These are phyloP conservation scores for Sistotremastrum suecicum DNA, from an alignment of 768 basidiomycete species.

Conservation along the genomic window DNA sequence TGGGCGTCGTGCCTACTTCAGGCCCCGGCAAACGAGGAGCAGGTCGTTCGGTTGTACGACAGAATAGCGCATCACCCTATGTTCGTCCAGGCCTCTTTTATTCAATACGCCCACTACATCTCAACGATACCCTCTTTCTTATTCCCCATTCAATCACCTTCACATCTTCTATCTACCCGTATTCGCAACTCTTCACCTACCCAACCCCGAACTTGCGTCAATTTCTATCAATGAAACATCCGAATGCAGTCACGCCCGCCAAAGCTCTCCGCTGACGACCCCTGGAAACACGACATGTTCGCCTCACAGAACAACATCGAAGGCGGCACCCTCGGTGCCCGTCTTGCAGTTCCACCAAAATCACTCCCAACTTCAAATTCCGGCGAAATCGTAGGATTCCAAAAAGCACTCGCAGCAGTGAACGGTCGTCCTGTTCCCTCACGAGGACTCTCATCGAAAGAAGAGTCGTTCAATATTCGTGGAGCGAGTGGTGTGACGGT, in stretches of 20 bases:
- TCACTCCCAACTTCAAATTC: constrained; percentile 17
- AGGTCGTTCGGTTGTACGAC: too few species aligned
- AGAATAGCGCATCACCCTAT: background rate
- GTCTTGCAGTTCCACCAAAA: constrained; percentile 22
- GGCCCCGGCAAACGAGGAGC: too few species aligned
- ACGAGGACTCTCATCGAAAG: constrained; percentile 22
- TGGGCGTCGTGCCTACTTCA: too few species aligned
- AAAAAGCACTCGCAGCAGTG: constrained; percentile 23
- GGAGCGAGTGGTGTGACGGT: constrained; percentile 49
- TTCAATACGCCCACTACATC: constrained; percentile 13
- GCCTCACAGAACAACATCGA: constrained; percentile 25
- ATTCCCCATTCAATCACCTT: background rate
- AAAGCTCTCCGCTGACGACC: constrained; percentile 50
- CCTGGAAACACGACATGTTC: constrained; percentile 63
- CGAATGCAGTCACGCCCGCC: constrained; percentile 34
- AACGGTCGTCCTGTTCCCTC: background rate
- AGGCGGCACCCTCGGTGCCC: constrained; percentile 33
- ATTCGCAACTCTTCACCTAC: constrained; percentile 30
- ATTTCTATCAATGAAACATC: constrained; percentile 11
- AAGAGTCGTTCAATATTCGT: constrained; percentile 44
- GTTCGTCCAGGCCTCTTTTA: constrained; percentile 9
- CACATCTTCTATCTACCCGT: background rate
- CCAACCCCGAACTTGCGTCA: constrained; percentile 4
- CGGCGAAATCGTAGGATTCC: constrained; percentile 6
- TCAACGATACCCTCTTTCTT: background rate